Conservation (phyloP, 768 basidiomycete genomes). For the Macrocybe gigantea region DNA sequence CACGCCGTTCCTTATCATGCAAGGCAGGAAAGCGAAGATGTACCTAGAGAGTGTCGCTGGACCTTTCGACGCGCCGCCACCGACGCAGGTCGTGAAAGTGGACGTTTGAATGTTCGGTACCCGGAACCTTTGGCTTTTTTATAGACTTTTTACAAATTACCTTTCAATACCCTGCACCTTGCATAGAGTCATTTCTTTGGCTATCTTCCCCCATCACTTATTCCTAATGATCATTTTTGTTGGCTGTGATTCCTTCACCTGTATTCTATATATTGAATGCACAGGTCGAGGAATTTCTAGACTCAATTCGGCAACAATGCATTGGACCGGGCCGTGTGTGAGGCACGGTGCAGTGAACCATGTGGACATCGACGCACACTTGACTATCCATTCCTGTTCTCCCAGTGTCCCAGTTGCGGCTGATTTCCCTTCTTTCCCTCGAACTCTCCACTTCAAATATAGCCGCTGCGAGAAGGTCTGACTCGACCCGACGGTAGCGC, state of each 20-base stretch:
- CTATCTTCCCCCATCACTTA: no score
- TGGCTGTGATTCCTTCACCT: no score
- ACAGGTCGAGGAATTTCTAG: no score
- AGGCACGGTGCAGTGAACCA: no score
- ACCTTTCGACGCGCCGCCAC: constrained; percentile 35
- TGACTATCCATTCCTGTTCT: background rate
- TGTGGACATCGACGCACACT: no score
- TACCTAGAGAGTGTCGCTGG: constrained; percentile 48
- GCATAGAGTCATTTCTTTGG: no score
- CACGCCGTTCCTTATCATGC: constrained; percentile 34
- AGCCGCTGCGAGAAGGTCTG: constrained; percentile 4
- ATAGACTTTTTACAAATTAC: background rate
- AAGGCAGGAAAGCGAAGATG: constrained; percentile 19
- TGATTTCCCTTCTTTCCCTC: constrained; percentile 14
- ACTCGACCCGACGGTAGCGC: constrained; percentile 15
- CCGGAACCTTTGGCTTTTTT: background rate
- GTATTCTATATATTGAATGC: no score
- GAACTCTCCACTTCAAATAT: constrained; percentile 1
- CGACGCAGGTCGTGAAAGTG: constrained; percentile 7
- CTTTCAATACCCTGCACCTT: no score
- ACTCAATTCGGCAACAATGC: no score
- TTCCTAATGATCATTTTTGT: no score
- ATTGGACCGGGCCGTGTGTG: no score
- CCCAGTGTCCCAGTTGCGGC: constrained; percentile 3
- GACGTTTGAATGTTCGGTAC: background rate